These are phyloP conservation scores for Physocladia obscura DNA, from an alignment of 192 early-diverging fungal genomes.

Conservation along the genomic window DNA sequence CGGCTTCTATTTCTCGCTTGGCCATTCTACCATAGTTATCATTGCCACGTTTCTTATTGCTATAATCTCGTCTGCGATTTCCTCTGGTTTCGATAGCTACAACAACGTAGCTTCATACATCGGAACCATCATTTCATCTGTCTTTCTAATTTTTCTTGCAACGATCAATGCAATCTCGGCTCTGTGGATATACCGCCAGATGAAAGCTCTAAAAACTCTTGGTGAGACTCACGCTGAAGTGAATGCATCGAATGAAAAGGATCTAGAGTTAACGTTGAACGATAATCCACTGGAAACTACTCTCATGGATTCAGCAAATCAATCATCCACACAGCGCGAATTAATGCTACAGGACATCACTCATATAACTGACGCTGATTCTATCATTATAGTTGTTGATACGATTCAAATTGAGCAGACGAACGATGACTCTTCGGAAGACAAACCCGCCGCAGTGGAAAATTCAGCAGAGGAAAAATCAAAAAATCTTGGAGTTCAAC, in stretches of 20 bases:
- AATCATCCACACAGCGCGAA: background rate
- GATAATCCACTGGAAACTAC: background rate
- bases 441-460: background rate
- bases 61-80: conserved; percentile 17
- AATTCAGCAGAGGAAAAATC: background rate
- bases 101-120: conserved; percentile 42
- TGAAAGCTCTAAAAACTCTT: conserved; percentile 2
- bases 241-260: background rate
- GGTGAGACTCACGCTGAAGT: no score
- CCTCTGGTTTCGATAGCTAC: background rate
- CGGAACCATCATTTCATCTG: conserved; percentile 58
- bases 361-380: background rate
- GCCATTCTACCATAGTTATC: conserved; percentile 70
- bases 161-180: conserved; percentile 45
- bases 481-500: no score
- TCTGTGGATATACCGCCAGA: conserved; percentile 26
- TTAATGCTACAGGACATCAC: background rate
- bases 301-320: background rate
- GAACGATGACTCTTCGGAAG: background rate
- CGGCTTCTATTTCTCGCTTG: conserved; percentile 68
- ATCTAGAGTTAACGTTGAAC: background rate
- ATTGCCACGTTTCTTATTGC: conserved; percentile 24
- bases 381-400: background rate
- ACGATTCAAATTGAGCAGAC: background rate
- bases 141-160: conserved; percentile 63